Evolutionary conservation across 176 grass and related monocot species (phyloP), one percentile per base, ranked within the genome.

Genomic region (Typha latifolia): DNA sequence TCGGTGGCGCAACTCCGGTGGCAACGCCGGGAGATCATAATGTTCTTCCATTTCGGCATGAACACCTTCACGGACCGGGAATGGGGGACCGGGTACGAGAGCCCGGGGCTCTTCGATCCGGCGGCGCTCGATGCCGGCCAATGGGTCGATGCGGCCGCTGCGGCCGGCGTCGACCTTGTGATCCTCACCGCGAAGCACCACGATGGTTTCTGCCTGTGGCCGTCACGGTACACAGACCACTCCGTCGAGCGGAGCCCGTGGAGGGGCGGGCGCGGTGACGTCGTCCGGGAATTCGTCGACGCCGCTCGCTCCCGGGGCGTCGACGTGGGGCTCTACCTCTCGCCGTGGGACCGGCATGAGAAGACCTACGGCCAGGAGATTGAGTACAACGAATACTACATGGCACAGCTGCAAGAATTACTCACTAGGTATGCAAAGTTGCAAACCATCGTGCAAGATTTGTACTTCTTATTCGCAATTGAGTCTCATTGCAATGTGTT

Each of bases 1-100:
- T 76, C 78, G 37, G 85, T 79, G 66, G 16, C 93, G 73, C 93
- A 97, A 74, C 82, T 97, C 16, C 66, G 14, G 59, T 97, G 93
- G 93, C 88, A 90, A 49, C 88, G 93, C 0, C 88, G 88, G 0
- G 88, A 92, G 84, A 62, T 97, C 69, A 90, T 97, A 82, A 84
- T 92, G 93, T 97, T 97, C 83, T 97, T 97, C 72, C 93, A 97
- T 77, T 97, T 97, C 80, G 88, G 93, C 51, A 82, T 92, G 93
- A 97, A 97, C 93, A 97, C 93, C 20, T 97, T 97, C 88, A 90
- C 93, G 8, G 75, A 82, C 85, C 78, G 81, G 0, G 93, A 97
- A 57, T 84, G 85, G 83, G 93, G 93, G 62, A 90, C 83, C 4
- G 93, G 93, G 0, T 1, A 52, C 3, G 93, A 97, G 85, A 55